phyloP scores from a whole-genome alignment of 2,329 filamentous ascomycete species.

The Beauveria medogensis region DNA sequence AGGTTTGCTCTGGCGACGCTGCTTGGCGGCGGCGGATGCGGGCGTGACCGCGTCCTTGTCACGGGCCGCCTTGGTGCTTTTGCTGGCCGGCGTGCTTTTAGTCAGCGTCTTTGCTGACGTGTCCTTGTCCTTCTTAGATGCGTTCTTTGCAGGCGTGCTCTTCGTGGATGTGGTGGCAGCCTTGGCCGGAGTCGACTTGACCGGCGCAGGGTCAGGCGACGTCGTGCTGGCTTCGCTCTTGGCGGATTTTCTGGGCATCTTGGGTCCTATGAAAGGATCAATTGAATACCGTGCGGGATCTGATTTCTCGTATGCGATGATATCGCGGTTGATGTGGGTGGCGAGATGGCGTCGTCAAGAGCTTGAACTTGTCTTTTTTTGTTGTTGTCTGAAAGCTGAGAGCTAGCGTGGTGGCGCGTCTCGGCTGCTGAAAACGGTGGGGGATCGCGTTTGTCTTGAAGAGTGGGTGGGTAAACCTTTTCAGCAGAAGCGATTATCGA shows the following conservation, averaged over 20 bases:
- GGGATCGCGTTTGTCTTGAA: neutral
- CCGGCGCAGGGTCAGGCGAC: conserved; percentile 4
- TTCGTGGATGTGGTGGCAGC: neutral
- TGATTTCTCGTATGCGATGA: neutral
- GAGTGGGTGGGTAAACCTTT: neutral
- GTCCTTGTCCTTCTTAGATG: conserved; percentile 3
- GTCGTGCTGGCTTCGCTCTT: conserved; percentile 9
- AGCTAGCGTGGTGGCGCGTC: conserved; percentile 2
- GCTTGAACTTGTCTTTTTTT: neutral
- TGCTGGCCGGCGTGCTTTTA: conserved; percentile 1
- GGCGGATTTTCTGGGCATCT: conserved; percentile 7
- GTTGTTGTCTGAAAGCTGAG: neutral
- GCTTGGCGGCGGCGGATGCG: conserved; percentile 3
- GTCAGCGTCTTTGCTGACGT: neutral
- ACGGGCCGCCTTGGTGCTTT: neutral
- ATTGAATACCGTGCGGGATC: neutral
- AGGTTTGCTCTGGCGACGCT: conserved; percentile 9
- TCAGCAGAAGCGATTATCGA: neutral
- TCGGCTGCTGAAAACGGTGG: neutral
- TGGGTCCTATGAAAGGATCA: neutral
- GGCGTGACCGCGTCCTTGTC: conserved; percentile 8
- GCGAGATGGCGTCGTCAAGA: neutral
- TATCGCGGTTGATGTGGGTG: neutral
- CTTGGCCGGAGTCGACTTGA: neutral
- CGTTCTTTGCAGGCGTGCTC: conserved; percentile 3